These are phyloP conservation scores for Russula sp. DNA, from an alignment of 768 basidiomycete genomes.

Conservation along the genomic window DNA sequence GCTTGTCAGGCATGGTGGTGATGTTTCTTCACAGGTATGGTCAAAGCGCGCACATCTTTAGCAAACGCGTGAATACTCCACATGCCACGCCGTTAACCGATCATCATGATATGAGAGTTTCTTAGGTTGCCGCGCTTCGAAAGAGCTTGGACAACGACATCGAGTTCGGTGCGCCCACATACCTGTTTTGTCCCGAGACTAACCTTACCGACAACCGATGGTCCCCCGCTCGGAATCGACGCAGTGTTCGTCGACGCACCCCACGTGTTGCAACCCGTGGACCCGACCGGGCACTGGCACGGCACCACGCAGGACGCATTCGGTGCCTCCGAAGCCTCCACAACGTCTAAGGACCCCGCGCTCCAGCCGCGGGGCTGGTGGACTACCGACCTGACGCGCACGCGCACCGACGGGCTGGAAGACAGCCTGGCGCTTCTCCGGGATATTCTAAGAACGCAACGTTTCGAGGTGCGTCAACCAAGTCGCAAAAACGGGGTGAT, in stretches of 20 bases:
- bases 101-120: background rate
- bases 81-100: background rate
- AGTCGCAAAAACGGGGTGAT: background rate
- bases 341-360: constrained; percentile 41
- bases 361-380: constrained; percentile 69
- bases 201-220: background rate
- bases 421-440: constrained; percentile 50
- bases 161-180: constrained; percentile 46
- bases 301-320: constrained; percentile 31
- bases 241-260: constrained; percentile 74
- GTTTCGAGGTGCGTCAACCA: constrained; percentile 53
- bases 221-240: background rate
- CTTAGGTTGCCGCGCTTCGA: constrained; percentile 62
- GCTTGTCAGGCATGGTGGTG: background rate
- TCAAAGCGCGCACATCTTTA: constrained; percentile 63
- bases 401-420: constrained; percentile 48
- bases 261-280: constrained; percentile 57
- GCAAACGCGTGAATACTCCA: constrained; percentile 50
- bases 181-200: background rate
- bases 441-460: constrained; percentile 51
- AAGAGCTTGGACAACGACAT: constrained; percentile 57
- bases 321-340: constrained; percentile 36
- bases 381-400: constrained; percentile 48
- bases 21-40: constrained; percentile 41
- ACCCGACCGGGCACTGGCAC: constrained; percentile 42